These are phyloP conservation scores for Allantophomopsis cytisporea DNA, from an alignment of 2,329 filamentous ascomycete species.

Conservation along the genomic window DNA sequence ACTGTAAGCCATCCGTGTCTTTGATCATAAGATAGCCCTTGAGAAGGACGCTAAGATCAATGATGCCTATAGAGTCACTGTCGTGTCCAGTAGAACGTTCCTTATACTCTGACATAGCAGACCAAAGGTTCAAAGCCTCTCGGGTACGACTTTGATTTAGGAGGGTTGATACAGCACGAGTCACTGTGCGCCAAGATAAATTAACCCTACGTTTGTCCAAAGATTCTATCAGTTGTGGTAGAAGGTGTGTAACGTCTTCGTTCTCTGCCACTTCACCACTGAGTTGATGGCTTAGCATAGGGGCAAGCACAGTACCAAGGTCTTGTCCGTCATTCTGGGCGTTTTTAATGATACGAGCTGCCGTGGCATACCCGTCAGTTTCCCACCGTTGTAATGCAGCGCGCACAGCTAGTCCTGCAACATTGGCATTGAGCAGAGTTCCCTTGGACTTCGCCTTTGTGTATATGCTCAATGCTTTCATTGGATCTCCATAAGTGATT, in stretches of 20 bases:
- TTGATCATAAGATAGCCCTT: conserved; percentile 11
- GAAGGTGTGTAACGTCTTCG: conserved; percentile 1
- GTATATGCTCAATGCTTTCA: conserved; percentile 13
- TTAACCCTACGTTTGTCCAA: conserved; percentile 7
- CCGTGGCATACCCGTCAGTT: conserved; percentile 1
- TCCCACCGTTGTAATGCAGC: conserved; percentile 10
- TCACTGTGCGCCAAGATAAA: conserved; percentile 10
- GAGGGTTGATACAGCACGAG: conserved; percentile 12
- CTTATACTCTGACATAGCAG: conserved; percentile 6
- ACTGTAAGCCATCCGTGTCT: conserved; percentile 12
- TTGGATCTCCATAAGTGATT: conserved; percentile 5
- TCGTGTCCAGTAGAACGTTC: conserved; percentile 1
- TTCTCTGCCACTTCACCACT: conserved; percentile 2
- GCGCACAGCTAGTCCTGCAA: conserved; percentile 12
- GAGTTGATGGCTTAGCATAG: conserved; percentile 13
- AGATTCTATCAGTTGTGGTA: conserved; percentile 5
- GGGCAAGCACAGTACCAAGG: conserved; percentile 7
- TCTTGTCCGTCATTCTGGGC: conserved; percentile 8
- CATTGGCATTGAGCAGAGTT: conserved; percentile 4
- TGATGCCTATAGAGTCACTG: conserved; percentile 6
- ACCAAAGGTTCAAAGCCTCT: conserved; percentile 16
- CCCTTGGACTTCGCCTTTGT: conserved; percentile 6
- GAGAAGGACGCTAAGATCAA: conserved; percentile 14
- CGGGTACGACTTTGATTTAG: conserved; percentile 6
- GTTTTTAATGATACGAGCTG: conserved; percentile 9